Percentiles rank a stretch among this genome's conserved stretches.
Conservation (phyloP, 2,329 filamentous ascomycete genomes). For the Ophiostoma pallidulum region DNA sequence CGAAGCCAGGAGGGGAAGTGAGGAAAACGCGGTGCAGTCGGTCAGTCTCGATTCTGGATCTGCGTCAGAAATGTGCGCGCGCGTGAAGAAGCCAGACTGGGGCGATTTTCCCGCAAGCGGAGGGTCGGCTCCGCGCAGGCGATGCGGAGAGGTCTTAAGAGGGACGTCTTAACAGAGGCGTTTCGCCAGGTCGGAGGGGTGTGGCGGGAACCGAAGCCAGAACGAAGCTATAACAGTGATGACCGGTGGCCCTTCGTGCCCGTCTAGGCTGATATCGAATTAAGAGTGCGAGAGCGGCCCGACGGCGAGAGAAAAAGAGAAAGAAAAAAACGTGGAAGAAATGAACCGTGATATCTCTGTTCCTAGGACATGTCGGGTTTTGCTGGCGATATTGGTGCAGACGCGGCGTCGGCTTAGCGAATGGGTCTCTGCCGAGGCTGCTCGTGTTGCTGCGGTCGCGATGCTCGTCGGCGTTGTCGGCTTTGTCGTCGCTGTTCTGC, state of each 20-base stretch:
- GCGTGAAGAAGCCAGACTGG: not conserved
- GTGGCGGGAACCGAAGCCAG: not conserved
- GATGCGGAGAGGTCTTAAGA: conserved; percentile 2
- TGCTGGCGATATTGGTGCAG: conserved; percentile 8
- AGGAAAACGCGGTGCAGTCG: not conserved
- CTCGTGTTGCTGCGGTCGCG: not conserved
- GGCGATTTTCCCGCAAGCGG: conserved; percentile 3
- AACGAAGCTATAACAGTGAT: not conserved
- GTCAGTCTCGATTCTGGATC: not conserved
- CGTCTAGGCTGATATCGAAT: conserved; percentile 9
- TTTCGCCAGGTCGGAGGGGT: not conserved
- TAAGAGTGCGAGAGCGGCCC: not conserved
- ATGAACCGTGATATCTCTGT: conserved; percentile 10
- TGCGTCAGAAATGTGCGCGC: not conserved
- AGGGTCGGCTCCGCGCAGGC: conserved; percentile 1
- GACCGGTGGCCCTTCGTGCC: not conserved
- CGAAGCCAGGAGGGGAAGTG: not conserved
- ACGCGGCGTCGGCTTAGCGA: not conserved
- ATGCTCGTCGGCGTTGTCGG: not conserved
- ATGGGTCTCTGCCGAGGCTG: not conserved
- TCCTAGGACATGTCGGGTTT: conserved; percentile 14
- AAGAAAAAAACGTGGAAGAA: conserved; percentile 2
- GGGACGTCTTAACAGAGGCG: conserved; percentile 1
- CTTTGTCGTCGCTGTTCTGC: not conserved
- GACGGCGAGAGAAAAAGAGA: not conserved